Conservation (phyloP, 495 filamentous ascomycete genomes). For the Podospora pseudoanserina region DNA sequence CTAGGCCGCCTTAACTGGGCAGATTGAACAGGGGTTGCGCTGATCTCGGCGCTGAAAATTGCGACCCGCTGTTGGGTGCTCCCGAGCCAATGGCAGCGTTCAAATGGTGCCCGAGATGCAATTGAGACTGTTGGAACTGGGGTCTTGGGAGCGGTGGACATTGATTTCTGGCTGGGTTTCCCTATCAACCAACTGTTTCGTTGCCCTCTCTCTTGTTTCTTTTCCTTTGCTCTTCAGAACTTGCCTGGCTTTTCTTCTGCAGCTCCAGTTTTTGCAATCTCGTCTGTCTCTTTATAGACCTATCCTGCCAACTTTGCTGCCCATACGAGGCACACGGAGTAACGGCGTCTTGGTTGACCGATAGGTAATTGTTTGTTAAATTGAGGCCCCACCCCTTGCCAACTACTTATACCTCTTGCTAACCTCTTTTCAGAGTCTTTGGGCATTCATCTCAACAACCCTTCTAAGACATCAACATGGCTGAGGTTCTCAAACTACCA, state of each 20-base stretch:
- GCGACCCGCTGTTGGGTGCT: not conserved
- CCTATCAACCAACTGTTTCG: not conserved
- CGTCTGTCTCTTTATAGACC: not conserved
- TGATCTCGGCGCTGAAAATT: not conserved
- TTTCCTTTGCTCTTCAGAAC: not conserved
- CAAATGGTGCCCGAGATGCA: not conserved
- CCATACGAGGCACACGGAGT: not conserved
- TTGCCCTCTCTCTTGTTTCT: not conserved
- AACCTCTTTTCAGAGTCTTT: not conserved
- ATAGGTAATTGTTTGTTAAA: not conserved
- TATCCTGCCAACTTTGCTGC: not conserved
- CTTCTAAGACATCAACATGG: slow-evolving; percentile 36
- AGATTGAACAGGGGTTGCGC: not conserved
- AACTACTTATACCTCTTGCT: not conserved
- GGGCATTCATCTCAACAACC: not conserved
- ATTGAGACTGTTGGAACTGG: not conserved
- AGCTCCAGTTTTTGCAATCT: not conserved
- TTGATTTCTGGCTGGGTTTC: not conserved
- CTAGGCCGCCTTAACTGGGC: not conserved
- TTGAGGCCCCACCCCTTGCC: not conserved
- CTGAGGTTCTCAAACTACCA: slow-evolving; percentile 59
- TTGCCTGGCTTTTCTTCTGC: not conserved
- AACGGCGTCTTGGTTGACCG: not conserved
- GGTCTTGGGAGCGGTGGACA: too few species aligned
- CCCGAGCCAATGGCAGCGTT: not conserved